Percentiles rank a stretch among this genome's conserved stretches.
Evolutionary conservation across 768 basidiomycete genomes (phyloP).

Genomic region (Rhizopogon rudus): DNA sequence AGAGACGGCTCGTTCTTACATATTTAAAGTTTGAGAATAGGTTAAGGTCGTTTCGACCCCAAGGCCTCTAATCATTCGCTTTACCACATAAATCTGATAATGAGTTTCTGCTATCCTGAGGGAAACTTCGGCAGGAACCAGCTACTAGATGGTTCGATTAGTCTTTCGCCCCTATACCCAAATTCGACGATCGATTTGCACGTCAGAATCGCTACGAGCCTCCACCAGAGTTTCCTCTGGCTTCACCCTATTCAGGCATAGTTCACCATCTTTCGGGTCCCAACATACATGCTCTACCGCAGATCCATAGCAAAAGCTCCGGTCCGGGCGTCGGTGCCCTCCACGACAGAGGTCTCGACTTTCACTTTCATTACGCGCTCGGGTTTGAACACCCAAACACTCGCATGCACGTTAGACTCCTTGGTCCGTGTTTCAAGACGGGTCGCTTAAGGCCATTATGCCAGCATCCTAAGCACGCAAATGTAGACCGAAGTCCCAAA

Average conservation of each 20-base stretch:
- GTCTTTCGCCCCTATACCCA: slow-evolving; percentile 96
- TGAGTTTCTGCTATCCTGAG: slow-evolving; percentile 67
- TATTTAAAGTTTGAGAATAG: slow-evolving; percentile 73
- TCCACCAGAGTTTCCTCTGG: slow-evolving; percentile 96
- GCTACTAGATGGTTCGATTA: slow-evolving; percentile 94
- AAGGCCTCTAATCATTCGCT: slow-evolving; percentile 92
- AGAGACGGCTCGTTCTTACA: slow-evolving; percentile 53
- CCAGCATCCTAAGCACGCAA: slow-evolving; percentile 65
- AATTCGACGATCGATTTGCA: slow-evolving; percentile 95
- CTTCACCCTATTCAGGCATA: slow-evolving; percentile 88
- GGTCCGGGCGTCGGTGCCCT: slow-evolving; percentile 73
- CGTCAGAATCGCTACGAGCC: slow-evolving; percentile 94
- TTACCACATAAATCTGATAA: slow-evolving; percentile 63
- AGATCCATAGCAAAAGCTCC: slow-evolving; percentile 68
- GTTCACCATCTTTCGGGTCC: slow-evolving; percentile 91
- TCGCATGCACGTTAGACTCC: slow-evolving; percentile 82
- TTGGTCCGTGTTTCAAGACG: slow-evolving; percentile 85
- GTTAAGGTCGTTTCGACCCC: slow-evolving; percentile 86
- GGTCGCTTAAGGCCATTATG: slow-evolving; percentile 77
- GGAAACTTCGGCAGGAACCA: slow-evolving; percentile 91
- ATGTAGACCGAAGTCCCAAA: slow-evolving; percentile 44
- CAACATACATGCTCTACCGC: slow-evolving; percentile 81
- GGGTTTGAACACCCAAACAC: slow-evolving; percentile 71
- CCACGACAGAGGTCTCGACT: slow-evolving; percentile 58
- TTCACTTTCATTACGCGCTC: slow-evolving; percentile 68